Conservation (phyloP, 306 rosid genomes). For the Citrullus colocynthis region DNA sequence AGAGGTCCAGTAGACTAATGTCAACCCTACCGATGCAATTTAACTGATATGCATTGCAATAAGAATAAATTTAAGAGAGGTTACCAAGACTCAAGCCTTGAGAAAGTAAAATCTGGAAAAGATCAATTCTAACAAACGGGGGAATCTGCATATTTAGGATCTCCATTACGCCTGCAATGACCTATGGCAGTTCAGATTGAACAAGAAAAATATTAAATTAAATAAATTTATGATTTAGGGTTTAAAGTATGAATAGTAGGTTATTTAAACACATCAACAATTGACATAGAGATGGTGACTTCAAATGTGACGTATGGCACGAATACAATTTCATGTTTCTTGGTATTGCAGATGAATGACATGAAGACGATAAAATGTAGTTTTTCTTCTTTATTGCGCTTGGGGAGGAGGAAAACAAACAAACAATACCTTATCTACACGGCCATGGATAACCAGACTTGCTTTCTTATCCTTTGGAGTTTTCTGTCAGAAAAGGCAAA, state of each 20-base stretch:
- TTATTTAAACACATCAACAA: neutral
- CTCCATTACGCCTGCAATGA: constrained; percentile 73
- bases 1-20: neutral
- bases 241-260: neutral
- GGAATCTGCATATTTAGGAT: constrained; percentile 64
- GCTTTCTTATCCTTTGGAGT: constrained; percentile 98
- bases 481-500: constrained; percentile 45
- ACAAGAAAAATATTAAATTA: neutral
- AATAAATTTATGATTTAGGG: neutral
- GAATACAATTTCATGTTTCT: neutral
- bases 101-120: constrained; percentile 64
- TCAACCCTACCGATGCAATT: neutral
- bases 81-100: constrained; percentile 77
- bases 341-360: neutral
- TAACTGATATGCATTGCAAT: neutral
- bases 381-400: neutral
- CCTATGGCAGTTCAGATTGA: constrained; percentile 35
- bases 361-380: neutral
- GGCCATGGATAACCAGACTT: constrained; percentile 76
- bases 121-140: constrained; percentile 85
- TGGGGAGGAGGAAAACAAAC: constrained; percentile 11
- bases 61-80: constrained; percentile 13
- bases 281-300: neutral
- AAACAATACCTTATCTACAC: constrained; percentile 69
- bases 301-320: neutral